Conservation (phyloP, 257 asterid genomes). For the Avicennia marina region DNA sequence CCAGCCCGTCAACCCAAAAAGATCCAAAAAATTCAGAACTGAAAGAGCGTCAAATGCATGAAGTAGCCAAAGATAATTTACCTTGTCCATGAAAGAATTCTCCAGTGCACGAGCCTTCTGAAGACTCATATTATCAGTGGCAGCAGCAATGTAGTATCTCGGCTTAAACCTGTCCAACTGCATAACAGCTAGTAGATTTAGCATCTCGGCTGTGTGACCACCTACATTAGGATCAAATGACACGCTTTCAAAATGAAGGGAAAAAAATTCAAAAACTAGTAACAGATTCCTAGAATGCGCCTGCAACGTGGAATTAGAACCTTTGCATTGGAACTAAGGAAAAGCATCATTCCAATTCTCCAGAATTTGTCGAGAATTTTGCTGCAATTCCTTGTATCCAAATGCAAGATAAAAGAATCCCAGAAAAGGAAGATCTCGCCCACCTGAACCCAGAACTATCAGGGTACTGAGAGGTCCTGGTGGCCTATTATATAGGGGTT, state of each 20-base stretch:
- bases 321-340: not conserved
- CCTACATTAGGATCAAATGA: constrained; percentile 37
- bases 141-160: constrained; percentile 83
- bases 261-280: not conserved
- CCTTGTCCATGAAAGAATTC: constrained; percentile 59
- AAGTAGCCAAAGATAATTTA: constrained; percentile 17
- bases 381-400: not conserved
- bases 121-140: constrained; percentile 94
- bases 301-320: not conserved
- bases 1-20: constrained; percentile 3
- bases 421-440: not conserved
- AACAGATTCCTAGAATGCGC: not conserved
- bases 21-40: not conserved
- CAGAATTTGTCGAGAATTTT: not conserved
- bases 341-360: too few species aligned
- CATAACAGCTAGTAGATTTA: constrained; percentile 63
- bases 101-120: constrained; percentile 77
- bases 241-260: not conserved
- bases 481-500: constrained; percentile 24
- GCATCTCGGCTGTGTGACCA: constrained; percentile 97
- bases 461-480: constrained; percentile 49
- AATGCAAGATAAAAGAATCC: not conserved
- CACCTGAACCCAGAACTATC: constrained; percentile 83
- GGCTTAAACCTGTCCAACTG: constrained; percentile 64
- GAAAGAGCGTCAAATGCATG: not conserved